Base-by-base conservation (phyloP, 1,139 yeast species). In the Yamadazyma blattariae region DNA sequence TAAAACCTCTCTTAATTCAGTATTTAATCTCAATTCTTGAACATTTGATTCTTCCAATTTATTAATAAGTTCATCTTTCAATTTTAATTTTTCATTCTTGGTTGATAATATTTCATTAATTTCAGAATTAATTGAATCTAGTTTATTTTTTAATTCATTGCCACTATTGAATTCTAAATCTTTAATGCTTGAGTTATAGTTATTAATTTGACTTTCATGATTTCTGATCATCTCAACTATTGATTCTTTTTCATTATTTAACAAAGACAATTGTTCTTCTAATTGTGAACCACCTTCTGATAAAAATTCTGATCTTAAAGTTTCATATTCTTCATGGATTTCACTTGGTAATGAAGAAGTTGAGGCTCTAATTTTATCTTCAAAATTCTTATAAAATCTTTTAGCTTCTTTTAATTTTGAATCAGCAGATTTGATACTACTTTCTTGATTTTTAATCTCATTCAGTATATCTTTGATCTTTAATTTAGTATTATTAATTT, bases 1-100 rank as follows among this genome's bases (percentile, higher is more conserved):
- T 29, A 86, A 66, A 1, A 81, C 71, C 34, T 79, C 82, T 44
- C 82, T 75, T 35, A 89, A 63, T 48, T 77, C 75, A n/a, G 82
- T 69, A 44, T 83, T 85, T 16, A 81, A 51, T 40, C 72, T 76
- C 25, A 67, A 59, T 47, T 80, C 88, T 40, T 73, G 64, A 13
- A 66, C 64, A 18, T 65, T 55, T 29, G 64, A 63, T 17, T 69
- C 61, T 38, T 78, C 79, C 37, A 74, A 71, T 13, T 64, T 57
- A 11, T 68, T 57, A 12, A 74, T 61, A 7, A 82, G 50, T 4
- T 59, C 56, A 29, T 67, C 67, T 28, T 60, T 59, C 61, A 57
- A 39, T 58, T 70, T 46, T 47, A 59, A 47, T 63, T 79, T 61
- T 63, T 74, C 48, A 59, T 64, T 45, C 37, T 60, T 60, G n/a